Evolutionary conservation across 2,329 filamentous ascomycete genomes (phyloP), one percentile per base, ranked within the genome.

Genomic region (Ophiostoma sp.): DNA sequence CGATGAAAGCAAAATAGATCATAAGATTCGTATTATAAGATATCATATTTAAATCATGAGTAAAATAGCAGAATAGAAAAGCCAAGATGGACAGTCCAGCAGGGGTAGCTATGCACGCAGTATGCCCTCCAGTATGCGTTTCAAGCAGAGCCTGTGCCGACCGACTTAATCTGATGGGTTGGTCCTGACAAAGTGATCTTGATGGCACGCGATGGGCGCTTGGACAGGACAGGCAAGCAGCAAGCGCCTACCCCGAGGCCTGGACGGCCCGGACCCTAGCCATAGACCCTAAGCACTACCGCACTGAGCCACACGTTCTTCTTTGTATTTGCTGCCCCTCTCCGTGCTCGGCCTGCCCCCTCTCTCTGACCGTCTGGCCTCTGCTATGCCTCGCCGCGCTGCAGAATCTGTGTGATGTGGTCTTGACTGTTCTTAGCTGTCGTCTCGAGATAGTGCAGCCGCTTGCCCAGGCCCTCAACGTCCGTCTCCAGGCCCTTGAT

Each of bases 391-490:
- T 75, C 74, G 33, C 81, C 83, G 68, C 85, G 81, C 77, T 87
- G 86, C 77, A 98, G 85, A 78, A 98, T 94, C 79, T 93, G 90
- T 78, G 97, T 90, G 75, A 98, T 90, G 77, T 97, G 93, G 74
- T 94, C 89, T 75, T 90, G 89, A 80, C 93, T 97, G 77, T 98
- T 99, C 83, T 96, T 93, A 78, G 93, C 91, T 67, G 95, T 98
- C 71, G 93, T 96, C 82, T 98, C 94, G 64, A 98, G 84, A 77
- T 97, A 98, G 75, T 94, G 88, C 76, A 97, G 83, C 79, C 92
- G 93, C 85, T 98, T 96, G 75, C 91, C 89, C 73, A 98, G 81
- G 73, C 90, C 90, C 57, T 90, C 85, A 72, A 97, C 88, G 75
- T 97, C 94, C 36, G 86, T 84, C 76, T 93, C 90, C 73, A 94